Evolutionary conservation across 2,329 filamentous ascomycete species (phyloP).

Genomic region (Endocalyx cinctus): DNA sequence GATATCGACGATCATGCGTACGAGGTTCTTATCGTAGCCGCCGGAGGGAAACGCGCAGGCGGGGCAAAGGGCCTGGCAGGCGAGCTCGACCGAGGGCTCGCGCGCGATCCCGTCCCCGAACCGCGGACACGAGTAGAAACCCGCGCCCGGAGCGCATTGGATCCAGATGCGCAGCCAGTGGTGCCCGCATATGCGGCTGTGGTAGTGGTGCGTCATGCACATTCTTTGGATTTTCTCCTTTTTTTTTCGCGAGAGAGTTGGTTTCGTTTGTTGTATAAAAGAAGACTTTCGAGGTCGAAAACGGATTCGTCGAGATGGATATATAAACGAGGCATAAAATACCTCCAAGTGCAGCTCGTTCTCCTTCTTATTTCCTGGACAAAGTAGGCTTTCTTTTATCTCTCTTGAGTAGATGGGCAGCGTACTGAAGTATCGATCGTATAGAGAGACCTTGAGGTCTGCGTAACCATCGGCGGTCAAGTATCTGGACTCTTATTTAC

Average conservation of each 20-base stretch:
- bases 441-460: too few species aligned
- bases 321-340: too few species aligned
- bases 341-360: too few species aligned
- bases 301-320: too few species aligned
- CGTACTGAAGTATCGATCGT: too few species aligned
- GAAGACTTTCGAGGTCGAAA: too few species aligned
- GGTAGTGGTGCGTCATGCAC: constrained; percentile 45
- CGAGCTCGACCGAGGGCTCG: constrained; percentile 31
- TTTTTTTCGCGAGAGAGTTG: background rate
- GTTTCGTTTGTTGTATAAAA: background rate
- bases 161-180: constrained; percentile 44
- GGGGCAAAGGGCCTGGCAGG: constrained; percentile 25
- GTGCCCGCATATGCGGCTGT: constrained; percentile 46
- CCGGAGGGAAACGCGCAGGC: constrained; percentile 36
- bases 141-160: constrained; percentile 44
- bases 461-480: too few species aligned
- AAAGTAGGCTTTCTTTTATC: too few species aligned
- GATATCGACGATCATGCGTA: constrained; percentile 42
- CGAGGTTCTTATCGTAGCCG: constrained; percentile 42
- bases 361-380: too few species aligned
- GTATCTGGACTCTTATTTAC: too few species aligned
- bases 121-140: constrained; percentile 43
- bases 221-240: constrained; percentile 25
- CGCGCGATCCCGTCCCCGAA: constrained; percentile 35
- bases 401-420: too few species aligned